These are phyloP conservation scores for Patellifolia procumbens DNA, from an alignment of 179 eudicot species.

Conservation along the genomic window DNA sequence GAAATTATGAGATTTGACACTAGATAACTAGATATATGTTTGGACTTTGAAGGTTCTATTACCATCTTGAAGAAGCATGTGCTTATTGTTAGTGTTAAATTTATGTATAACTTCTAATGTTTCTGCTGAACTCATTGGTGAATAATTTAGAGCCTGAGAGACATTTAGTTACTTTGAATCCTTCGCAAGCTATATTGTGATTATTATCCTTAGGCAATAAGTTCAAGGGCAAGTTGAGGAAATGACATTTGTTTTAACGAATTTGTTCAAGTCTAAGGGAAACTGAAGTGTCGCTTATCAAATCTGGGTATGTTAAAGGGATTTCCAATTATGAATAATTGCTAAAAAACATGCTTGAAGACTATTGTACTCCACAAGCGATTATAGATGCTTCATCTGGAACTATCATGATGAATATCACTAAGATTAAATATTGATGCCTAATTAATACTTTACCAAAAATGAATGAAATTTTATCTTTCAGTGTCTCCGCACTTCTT, in stretches of 20 bases:
- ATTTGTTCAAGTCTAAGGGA: neutral
- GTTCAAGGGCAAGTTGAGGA: neutral
- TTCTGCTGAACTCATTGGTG: neutral
- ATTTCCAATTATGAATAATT: neutral
- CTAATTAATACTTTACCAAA: neutral
- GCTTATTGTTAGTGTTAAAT: neutral
- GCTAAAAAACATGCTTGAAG: neutral
- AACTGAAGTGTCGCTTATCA: neutral
- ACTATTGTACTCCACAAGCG: neutral
- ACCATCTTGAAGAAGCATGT: neutral
- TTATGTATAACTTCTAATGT: neutral
- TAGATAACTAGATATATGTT: neutral
- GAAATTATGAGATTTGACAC: neutral
- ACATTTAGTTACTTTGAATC: neutral
- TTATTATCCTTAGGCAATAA: neutral
- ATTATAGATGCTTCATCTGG: neutral
- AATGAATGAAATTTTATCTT: constrained; percentile 17
- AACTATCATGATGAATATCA: neutral
- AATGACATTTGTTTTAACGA: neutral
- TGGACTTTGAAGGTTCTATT: neutral
- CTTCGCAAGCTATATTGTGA: neutral
- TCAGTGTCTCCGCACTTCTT: constrained; percentile 93
- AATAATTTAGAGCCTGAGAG: neutral
- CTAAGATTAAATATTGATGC: neutral
- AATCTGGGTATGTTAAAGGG: neutral